These are phyloP conservation scores for Fusarium concolor DNA, from an alignment of 2,329 filamentous ascomycete genomes.

Conservation along the genomic window DNA sequence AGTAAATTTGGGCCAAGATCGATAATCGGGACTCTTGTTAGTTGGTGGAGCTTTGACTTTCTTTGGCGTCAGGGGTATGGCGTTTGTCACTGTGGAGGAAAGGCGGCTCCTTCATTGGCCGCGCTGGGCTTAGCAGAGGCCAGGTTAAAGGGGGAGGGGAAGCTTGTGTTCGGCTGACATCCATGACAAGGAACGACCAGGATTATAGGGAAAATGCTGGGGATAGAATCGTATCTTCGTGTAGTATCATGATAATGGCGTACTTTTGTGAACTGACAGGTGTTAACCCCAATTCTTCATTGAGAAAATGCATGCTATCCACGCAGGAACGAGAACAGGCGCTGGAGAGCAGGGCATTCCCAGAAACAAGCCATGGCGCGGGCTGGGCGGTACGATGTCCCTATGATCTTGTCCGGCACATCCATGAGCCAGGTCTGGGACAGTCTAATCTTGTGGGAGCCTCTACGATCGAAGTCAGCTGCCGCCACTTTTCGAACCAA, in stretches of 20 bases:
- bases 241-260: neutral
- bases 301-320: neutral
- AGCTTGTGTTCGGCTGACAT: constrained; percentile 29
- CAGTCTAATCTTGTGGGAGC: neutral
- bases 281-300: neutral
- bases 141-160: constrained; percentile 25
- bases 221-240: neutral
- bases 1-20: constrained; percentile 40
- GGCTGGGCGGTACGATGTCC: neutral
- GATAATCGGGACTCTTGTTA: constrained; percentile 19
- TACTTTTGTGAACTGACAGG: neutral
- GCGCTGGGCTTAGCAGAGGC: constrained; percentile 14
- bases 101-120: constrained; percentile 15
- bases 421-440: constrained; percentile 3
- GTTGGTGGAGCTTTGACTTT: constrained; percentile 25
- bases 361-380: neutral
- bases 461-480: constrained; percentile 13
- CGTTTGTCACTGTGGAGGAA: constrained; percentile 34
- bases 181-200: neutral
- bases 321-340: neutral
- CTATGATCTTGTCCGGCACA: neutral
- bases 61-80: constrained; percentile 39
- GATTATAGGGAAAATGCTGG: constrained; percentile 3
- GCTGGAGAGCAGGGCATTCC: neutral
- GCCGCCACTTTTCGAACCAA: constrained; percentile 10